Evolutionary conservation across 2,329 filamentous ascomycete species (phyloP).

Genomic region (Metarhizium brunneum): DNA sequence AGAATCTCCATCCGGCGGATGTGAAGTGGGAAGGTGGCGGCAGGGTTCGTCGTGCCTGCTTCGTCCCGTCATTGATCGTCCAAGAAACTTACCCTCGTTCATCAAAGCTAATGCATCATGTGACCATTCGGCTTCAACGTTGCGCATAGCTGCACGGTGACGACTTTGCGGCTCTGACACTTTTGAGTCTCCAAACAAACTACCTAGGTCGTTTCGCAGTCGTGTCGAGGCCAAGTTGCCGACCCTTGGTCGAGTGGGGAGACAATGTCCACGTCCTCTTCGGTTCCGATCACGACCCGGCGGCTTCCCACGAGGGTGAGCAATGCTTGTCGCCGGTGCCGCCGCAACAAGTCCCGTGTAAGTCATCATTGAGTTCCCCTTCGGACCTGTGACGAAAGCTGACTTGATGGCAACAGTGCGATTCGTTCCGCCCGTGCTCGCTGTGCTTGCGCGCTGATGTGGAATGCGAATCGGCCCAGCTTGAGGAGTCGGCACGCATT

Average conservation of each 20-base stretch:
- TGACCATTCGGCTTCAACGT: no score
- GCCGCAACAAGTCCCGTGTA: neutral
- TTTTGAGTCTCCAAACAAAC: no score
- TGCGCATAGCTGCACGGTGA: no score
- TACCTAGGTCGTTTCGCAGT: no score
- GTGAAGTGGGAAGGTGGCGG: no score
- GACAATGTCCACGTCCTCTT: neutral
- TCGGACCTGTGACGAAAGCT: neutral
- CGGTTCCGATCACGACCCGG: neutral
- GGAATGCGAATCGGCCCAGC: neutral
- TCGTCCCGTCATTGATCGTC: no score
- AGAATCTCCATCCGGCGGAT: no score
- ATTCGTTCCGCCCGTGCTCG: slow-evolving; percentile 1
- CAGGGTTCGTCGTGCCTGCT: no score
- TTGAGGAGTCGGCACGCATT: neutral
- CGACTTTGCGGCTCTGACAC: no score
- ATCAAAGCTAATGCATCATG: no score
- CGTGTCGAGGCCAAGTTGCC: no score
- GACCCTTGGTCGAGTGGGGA: neutral
- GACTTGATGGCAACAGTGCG: neutral
- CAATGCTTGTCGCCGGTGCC: slow-evolving; percentile 2
- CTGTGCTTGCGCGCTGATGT: slow-evolving; percentile 2
- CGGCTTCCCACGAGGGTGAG: slow-evolving; percentile 2
- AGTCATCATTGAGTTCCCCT: neutral
- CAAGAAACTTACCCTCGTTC: no score